These are phyloP conservation scores for Wickerhamiella kazuoi DNA, from an alignment of 805 yeast genomes.

Conservation along the genomic window DNA sequence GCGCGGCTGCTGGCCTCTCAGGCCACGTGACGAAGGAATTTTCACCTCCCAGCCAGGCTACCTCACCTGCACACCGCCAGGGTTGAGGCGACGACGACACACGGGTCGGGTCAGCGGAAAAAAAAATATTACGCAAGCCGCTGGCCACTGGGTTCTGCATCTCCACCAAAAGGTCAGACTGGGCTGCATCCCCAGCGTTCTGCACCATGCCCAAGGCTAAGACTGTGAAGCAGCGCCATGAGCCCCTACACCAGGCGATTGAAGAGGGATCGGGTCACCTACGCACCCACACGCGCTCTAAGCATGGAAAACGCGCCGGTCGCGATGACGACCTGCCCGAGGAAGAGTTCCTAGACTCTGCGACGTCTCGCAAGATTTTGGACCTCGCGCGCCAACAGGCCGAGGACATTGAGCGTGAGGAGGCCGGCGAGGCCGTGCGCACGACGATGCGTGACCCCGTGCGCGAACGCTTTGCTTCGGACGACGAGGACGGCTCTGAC, in stretches of 20 bases:
- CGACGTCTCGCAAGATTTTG: slow-evolving; percentile 66
- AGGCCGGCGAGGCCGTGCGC: slow-evolving; percentile 18
- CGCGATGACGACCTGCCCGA: slow-evolving; percentile 30
- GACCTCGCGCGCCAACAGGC: slow-evolving; percentile 87
- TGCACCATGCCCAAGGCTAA: slow-evolving; percentile 15
- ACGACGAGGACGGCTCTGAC: slow-evolving; percentile 24
- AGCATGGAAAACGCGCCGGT: slow-evolving; percentile 19
- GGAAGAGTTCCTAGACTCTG: slow-evolving; percentile 60
- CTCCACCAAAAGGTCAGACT: too few relatives aligned
- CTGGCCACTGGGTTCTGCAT: background rate
- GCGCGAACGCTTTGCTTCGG: slow-evolving; percentile 30
- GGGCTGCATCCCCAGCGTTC: too few relatives aligned
- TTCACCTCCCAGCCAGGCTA: too few relatives aligned
- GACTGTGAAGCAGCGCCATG: slow-evolving; percentile 41
- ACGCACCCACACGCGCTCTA: slow-evolving; percentile 25
- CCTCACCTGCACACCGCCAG: too few relatives aligned
- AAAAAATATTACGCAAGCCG: slow-evolving; percentile 1
- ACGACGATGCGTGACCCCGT: slow-evolving; percentile 17
- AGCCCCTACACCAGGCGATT: slow-evolving; percentile 63
- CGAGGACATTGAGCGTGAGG: slow-evolving; percentile 64
- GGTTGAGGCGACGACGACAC: too few relatives aligned
- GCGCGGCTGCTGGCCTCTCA: too few relatives aligned
- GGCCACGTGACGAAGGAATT: too few relatives aligned
- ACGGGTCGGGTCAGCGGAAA: too few relatives aligned
- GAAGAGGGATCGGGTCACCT: slow-evolving; percentile 59